Conservation (phyloP, 352 stramenopile genomes). For the Elongisporangium undulatum region DNA sequence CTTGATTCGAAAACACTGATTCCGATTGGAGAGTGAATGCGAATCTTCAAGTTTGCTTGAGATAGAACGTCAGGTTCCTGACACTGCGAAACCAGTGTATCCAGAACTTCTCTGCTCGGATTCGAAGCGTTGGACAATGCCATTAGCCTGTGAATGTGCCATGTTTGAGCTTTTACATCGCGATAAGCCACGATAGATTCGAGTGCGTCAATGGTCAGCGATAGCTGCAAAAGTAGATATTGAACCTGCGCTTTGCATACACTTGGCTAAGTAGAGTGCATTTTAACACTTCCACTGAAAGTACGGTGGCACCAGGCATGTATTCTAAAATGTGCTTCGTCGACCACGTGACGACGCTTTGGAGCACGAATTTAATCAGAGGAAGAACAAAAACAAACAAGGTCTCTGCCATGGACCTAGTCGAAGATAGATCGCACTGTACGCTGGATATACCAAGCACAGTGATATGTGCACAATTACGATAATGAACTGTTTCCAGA, state of each 20-base stretch:
- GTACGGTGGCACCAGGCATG: conserved; percentile 12
- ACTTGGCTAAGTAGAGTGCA: conserved; percentile 24
- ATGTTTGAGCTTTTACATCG: neutral
- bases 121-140: neutral
- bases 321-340: conserved; percentile 14
- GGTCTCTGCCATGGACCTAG: neutral
- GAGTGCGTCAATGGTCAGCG: conserved; percentile 4
- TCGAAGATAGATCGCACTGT: conserved; percentile 8
- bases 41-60: neutral
- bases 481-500: conserved; percentile 4
- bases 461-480: conserved; percentile 8
- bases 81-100: neutral
- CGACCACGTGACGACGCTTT: conserved; percentile 13
- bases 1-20: neutral
- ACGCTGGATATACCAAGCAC: conserved; percentile 13
- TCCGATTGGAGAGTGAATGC: neutral
- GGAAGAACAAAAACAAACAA: conserved; percentile 12
- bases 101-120: neutral
- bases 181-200: neutral
- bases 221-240: conserved; percentile 10
- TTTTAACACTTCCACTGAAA: conserved; percentile 25
- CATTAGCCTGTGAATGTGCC: neutral
- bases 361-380: conserved; percentile 15
- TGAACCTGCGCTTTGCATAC: conserved; percentile 24
- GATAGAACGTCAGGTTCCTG: neutral